Base-by-base conservation (phyloP, 2,329 filamentous ascomycete genomes). In the Neonectria neomacrospora region DNA sequence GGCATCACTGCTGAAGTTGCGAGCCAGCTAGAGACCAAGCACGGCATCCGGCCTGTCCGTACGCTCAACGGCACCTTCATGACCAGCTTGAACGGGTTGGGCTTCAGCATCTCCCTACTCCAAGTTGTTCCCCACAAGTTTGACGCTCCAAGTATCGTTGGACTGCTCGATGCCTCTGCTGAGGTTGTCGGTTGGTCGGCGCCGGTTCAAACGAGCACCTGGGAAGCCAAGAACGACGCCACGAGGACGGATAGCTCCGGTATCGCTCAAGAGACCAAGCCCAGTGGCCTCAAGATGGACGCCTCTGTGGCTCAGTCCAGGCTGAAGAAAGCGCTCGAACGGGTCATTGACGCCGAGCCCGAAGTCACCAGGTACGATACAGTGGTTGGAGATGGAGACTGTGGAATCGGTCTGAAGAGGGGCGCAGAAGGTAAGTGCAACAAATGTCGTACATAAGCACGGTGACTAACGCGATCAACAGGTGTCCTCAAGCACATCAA, bases 301-400 rank as follows among this genome's bases (percentile, higher is more conserved):
- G 78, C 83, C 12, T 72, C 70, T 16, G 69, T 77, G 3, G 83
- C 87, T 11, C 85, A 82, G 62, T 77, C 81, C 26, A 82, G 83
- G 5, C 80, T 94, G 42, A 83, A 78, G 20, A 80, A 79, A 16
- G 91, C 83, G 0, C 80, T 93, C 16, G 80, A 90, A 52, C 82
- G 81, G 37, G 80, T 94, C 14, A 85, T 93, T 65, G 83, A 81
- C 0, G 90, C 84, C 1, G 91, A 94, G 75, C 88, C 90, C 1
- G 89, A 92, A 54, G 84, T 93, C 54, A 93, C 91, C 0, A 85
- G 81, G 53, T 93, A 88, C 71, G 91, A 93, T 74, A 96, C 93
- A 0, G 88, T 96, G 12, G 93, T 97, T 23, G 94, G 94, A 44
- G 94, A 97, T 74, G 94, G 94, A 50, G 94, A 97, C 78, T 97